Evolutionary conservation across 2,329 filamentous ascomycete genomes (phyloP).

Genomic region (Lecanicillium sp.): DNA sequence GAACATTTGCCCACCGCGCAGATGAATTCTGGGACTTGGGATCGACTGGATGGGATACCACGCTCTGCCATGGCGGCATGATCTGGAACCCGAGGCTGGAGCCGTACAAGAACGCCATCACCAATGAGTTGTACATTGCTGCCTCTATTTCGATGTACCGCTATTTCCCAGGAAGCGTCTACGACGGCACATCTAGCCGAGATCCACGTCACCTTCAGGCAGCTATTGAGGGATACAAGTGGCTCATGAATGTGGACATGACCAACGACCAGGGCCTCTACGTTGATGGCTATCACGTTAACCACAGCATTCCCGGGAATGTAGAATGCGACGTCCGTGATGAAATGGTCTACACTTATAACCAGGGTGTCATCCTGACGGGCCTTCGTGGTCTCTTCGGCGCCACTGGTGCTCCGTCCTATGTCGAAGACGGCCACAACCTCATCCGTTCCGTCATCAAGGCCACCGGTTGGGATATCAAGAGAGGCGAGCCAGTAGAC

Average conservation of each 20-base stretch:
- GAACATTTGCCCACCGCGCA: constrained; percentile 73
- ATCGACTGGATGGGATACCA: constrained; percentile 70
- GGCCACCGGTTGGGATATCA: constrained; percentile 67
- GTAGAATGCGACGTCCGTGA: constrained; percentile 72
- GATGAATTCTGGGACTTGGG: constrained; percentile 81
- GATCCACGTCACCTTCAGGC: constrained; percentile 62
- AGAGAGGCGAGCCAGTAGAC: constrained; percentile 32
- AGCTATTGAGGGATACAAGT: constrained; percentile 70
- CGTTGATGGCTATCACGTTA: constrained; percentile 82
- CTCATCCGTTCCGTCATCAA: constrained; percentile 65
- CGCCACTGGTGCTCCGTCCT: constrained; percentile 61
- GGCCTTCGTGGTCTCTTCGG: constrained; percentile 75
- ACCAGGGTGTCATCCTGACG: constrained; percentile 83
- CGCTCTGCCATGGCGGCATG: constrained; percentile 81
- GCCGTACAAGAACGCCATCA: constrained; percentile 95
- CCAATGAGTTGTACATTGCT: constrained; percentile 81
- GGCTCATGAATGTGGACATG: constrained; percentile 76
- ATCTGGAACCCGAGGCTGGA: constrained; percentile 73
- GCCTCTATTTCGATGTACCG: constrained; percentile 86
- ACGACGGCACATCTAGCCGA: constrained; percentile 56
- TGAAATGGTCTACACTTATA: constrained; percentile 91
- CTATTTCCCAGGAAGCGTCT: constrained; percentile 73
- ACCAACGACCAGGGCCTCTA: constrained; percentile 67
- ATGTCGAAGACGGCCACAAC: constrained; percentile 70
- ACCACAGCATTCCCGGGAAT: constrained; percentile 51